These are phyloP conservation scores for Fusarium algeriense DNA, from an alignment of 2,329 filamentous ascomycete genomes.

Conservation along the genomic window DNA sequence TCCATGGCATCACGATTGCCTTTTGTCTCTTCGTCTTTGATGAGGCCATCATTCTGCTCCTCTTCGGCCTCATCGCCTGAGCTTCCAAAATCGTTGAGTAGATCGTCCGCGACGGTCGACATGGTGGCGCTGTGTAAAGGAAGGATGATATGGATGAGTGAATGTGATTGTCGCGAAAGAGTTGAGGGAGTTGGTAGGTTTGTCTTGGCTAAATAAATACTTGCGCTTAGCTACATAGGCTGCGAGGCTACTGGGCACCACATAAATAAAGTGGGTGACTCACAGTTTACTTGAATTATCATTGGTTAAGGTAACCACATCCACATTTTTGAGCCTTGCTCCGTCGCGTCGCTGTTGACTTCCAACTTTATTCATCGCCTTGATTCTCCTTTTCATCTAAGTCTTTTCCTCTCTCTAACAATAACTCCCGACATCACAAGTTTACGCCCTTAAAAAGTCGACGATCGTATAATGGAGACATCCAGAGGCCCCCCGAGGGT, in stretches of 20 bases:
- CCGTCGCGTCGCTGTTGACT: conserved; percentile 38
- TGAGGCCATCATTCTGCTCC: conserved; percentile 64
- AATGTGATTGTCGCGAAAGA: conserved; percentile 31
- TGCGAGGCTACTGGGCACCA: conserved; percentile 48
- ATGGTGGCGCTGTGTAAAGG: conserved; percentile 60
- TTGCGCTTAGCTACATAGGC: conserved; percentile 27
- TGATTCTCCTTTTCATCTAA: conserved; percentile 3
- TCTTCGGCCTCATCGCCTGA: conserved; percentile 81
- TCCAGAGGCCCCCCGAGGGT: conserved; percentile 93
- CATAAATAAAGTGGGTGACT: conserved; percentile 12
- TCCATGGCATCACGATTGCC: conserved; percentile 68
- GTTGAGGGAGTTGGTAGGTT: conserved; percentile 10
- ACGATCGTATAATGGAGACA: conserved; percentile 79
- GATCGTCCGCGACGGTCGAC: conserved; percentile 92
- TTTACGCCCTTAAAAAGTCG: neutral
- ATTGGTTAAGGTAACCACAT: conserved; percentile 26
- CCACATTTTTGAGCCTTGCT: conserved; percentile 46
- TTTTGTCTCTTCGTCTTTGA: conserved; percentile 57
- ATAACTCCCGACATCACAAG: neutral
- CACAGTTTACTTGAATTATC: neutral
- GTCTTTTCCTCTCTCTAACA: neutral
- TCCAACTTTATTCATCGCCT: conserved; percentile 25
- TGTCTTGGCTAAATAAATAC: conserved; percentile 42
- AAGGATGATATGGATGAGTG: conserved; percentile 13
- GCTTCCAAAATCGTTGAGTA: conserved; percentile 77